These are phyloP conservation scores for Scheffersomyces segobiensis DNA, from an alignment of 1,139 yeast genomes.

Conservation along the genomic window DNA sequence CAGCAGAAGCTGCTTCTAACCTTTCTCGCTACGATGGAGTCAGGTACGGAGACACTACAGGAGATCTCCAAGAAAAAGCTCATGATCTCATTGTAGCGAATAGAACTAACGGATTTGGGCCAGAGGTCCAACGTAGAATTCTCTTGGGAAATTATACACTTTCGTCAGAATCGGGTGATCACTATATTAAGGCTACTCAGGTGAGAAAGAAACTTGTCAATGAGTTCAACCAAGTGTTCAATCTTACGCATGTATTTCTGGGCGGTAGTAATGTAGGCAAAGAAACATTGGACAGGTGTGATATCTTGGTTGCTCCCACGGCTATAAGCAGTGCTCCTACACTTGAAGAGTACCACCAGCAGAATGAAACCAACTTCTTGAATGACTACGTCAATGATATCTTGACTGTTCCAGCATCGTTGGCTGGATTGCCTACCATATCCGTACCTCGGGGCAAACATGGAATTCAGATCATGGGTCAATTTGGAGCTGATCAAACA, in stretches of 20 bases:
- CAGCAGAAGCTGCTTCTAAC: slow-evolving; percentile 94
- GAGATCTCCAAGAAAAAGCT: slow-evolving; percentile 21
- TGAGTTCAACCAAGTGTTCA: slow-evolving; percentile 69
- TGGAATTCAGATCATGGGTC: slow-evolving; percentile 80
- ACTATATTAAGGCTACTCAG: slow-evolving; percentile 73
- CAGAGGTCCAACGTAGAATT: slow-evolving; percentile 80
- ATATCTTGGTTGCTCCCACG: slow-evolving; percentile 74
- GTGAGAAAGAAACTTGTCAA: slow-evolving; percentile 59
- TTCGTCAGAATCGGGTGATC: slow-evolving; percentile 75
- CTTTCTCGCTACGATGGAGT: slow-evolving; percentile 88
- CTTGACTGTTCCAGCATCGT: slow-evolving; percentile 84
- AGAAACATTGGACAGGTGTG: slow-evolving; percentile 45
- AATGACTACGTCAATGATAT: slow-evolving; percentile 78
- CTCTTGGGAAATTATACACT: slow-evolving; percentile 83
- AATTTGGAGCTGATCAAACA: slow-evolving; percentile 74
- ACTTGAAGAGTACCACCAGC: slow-evolving; percentile 38
- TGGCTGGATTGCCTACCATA: slow-evolving; percentile 89
- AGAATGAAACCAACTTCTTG: slow-evolving; percentile 46
- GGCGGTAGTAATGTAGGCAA: not conserved
- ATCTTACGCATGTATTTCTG: slow-evolving; percentile 38
- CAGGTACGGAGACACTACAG: slow-evolving; percentile 63
- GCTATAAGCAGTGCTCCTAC: slow-evolving; percentile 61
- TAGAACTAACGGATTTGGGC: slow-evolving; percentile 68
- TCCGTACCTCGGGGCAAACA: slow-evolving; percentile 62
- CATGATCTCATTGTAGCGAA: slow-evolving; percentile 54